Percentiles rank a stretch among this genome's conserved stretches.
These are phyloP conservation scores for Sporothrix luriei DNA, from an alignment of 2,329 filamentous ascomycete genomes.

Conservation along the genomic window DNA sequence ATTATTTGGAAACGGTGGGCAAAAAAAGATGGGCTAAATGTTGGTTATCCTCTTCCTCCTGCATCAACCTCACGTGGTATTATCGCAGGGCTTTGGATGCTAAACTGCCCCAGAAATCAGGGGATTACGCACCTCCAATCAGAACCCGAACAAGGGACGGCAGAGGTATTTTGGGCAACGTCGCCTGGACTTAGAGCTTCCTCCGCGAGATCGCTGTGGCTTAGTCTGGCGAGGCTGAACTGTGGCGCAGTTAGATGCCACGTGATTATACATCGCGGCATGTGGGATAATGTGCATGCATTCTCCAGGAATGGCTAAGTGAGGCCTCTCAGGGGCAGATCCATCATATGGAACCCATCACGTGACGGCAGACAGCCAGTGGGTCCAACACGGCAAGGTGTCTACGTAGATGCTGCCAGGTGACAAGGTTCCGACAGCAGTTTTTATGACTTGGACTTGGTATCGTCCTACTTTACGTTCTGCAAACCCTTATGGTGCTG, in stretches of 20 bases:
- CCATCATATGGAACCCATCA: no score
- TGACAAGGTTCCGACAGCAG: background rate
- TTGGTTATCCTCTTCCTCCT: slow-evolving; percentile 14
- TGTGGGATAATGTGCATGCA: no score
- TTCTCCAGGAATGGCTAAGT: no score
- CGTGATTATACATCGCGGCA: no score
- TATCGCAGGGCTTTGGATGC: background rate
- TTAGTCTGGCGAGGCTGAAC: background rate
- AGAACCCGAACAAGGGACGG: background rate
- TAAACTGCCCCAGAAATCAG: background rate
- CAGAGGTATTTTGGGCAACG: slow-evolving; percentile 9
- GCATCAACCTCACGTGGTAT: slow-evolving; percentile 11
- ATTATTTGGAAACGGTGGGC: no score
- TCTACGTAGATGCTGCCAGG: no score
- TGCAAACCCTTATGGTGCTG: no score
- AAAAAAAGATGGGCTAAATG: background rate
- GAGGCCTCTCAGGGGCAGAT: no score
- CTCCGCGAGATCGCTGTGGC: background rate
- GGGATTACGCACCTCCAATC: background rate
- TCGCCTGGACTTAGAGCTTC: slow-evolving; percentile 13
- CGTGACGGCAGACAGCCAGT: no score
- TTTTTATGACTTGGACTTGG: background rate
- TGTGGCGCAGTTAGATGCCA: background rate
- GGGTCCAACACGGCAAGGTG: no score
- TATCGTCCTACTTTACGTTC: no score